Percentiles rank a stretch among this genome's conserved stretches.
Conservation (phyloP, 805 yeast species). For the Yarrowia sp. region DNA sequence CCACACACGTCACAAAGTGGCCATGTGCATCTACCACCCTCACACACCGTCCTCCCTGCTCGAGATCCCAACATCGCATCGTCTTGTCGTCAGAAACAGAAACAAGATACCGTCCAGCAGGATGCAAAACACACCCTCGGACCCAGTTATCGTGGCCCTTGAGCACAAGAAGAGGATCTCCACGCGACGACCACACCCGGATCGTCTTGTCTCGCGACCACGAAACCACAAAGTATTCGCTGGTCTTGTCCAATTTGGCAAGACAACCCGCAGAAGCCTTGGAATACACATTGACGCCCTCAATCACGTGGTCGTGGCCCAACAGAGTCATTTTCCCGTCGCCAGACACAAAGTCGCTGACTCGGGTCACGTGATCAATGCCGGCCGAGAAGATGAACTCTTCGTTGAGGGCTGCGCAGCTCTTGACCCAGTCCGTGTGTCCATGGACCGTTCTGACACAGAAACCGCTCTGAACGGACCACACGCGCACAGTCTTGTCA, state of each 20-base stretch:
- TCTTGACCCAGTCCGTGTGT: conserved; percentile 87
- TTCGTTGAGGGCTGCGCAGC: conserved; percentile 45
- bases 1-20: conserved; percentile 68
- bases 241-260: conserved; percentile 36
- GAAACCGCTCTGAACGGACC: conserved; percentile 68
- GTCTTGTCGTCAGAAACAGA: conserved; percentile 79
- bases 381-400: conserved; percentile 65
- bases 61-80: conserved; percentile 74
- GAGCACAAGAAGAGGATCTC: conserved; percentile 55
- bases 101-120: conserved; percentile 65
- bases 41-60: conserved; percentile 45
- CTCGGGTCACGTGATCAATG: conserved; percentile 69
- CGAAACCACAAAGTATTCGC: conserved; percentile 63
- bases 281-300: conserved; percentile 57
- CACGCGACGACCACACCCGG: conserved; percentile 72
- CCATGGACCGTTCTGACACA: conserved; percentile 65
- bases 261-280: conserved; percentile 34
- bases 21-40: conserved; percentile 60
- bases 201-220: conserved; percentile 77
- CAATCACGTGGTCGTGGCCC: conserved; percentile 85
- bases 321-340: conserved; percentile 63
- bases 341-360: conserved; percentile 65
- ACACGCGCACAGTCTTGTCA: conserved; percentile 81
- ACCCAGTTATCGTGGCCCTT: conserved; percentile 89
- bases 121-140: conserved; percentile 64